Percentiles rank a stretch among this genome's conserved stretches.
phyloP scores from a whole-genome alignment of 345 rosid species.

The Eucalyptus rudis region DNA sequence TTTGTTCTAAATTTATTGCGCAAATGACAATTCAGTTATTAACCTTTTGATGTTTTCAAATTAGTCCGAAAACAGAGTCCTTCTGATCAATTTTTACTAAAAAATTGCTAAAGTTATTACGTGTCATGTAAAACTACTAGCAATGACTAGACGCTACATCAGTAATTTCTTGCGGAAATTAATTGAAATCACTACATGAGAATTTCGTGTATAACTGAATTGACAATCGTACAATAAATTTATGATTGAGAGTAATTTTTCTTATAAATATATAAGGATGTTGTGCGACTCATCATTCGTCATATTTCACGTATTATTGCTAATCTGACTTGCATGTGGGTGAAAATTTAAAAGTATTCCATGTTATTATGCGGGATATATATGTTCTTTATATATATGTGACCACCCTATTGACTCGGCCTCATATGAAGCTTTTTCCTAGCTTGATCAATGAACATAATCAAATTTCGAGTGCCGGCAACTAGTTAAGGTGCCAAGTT shows the following conservation, averaged over 20 bases:
- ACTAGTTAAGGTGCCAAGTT: not conserved
- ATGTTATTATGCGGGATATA: not conserved
- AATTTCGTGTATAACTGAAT: fast-evolving
- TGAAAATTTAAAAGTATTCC: not conserved
- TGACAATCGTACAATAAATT: fast-evolving
- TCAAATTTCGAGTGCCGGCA: not conserved
- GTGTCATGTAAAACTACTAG: fast-evolving
- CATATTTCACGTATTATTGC: not conserved
- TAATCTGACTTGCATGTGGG: not conserved
- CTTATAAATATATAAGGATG: not conserved
- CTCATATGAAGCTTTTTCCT: not conserved
- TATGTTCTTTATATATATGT: not conserved
- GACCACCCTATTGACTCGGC: not conserved
- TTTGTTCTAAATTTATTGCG: fast-evolving
- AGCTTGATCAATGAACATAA: not conserved
- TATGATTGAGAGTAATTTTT: not conserved
- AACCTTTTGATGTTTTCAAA: not conserved
- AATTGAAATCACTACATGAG: fast-evolving
- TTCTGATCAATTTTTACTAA: fast-evolving
- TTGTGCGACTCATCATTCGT: fast-evolving
- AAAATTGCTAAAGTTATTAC: fast-evolving
- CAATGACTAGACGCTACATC: fast-evolving
- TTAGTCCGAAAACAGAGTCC: fast-evolving
- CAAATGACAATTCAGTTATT: not conserved
- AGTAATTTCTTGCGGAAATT: not conserved